phyloP scores from a whole-genome alignment of 768 basidiomycete species.

The Kwoniella europaea region DNA sequence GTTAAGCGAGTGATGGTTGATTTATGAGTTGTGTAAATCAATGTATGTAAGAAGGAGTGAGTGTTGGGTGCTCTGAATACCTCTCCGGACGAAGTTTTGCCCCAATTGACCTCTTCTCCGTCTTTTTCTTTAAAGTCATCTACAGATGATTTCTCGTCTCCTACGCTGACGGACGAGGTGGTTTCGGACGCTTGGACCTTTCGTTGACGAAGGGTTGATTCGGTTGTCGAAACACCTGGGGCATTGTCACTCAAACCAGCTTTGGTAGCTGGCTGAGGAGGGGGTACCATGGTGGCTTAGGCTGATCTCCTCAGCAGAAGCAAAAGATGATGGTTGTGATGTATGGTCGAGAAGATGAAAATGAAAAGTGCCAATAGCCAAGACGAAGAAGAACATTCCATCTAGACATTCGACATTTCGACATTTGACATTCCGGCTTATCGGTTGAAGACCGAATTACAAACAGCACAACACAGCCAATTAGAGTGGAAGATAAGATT shows the following conservation, averaged over 20 bases:
- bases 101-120: slow-evolving; percentile 76
- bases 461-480: neutral
- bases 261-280: slow-evolving; percentile 9
- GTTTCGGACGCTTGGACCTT: slow-evolving; percentile 20
- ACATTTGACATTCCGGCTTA: neutral
- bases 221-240: neutral
- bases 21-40: slow-evolving; percentile 43
- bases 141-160: slow-evolving; percentile 4
- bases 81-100: slow-evolving; percentile 58
- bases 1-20: slow-evolving; percentile 82
- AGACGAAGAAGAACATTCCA: slow-evolving; percentile 11
- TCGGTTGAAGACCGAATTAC: neutral
- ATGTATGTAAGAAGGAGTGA: slow-evolving; percentile 46
- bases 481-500: neutral
- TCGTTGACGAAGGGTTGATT: slow-evolving; percentile 31
- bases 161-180: neutral
- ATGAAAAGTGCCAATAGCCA: neutral
- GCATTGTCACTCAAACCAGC: neutral
- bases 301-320: neutral
- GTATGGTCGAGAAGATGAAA: neutral
- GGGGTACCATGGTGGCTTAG: neutral
- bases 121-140: slow-evolving; percentile 34
- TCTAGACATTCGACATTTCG: neutral
- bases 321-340: neutral
- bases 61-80: slow-evolving; percentile 74